A percentile compares a stretch with the other conserved stretches of the same genome.
These are phyloP conservation scores for Lojkania enalia DNA, from an alignment of 2,329 filamentous ascomycete genomes.

Conservation along the genomic window DNA sequence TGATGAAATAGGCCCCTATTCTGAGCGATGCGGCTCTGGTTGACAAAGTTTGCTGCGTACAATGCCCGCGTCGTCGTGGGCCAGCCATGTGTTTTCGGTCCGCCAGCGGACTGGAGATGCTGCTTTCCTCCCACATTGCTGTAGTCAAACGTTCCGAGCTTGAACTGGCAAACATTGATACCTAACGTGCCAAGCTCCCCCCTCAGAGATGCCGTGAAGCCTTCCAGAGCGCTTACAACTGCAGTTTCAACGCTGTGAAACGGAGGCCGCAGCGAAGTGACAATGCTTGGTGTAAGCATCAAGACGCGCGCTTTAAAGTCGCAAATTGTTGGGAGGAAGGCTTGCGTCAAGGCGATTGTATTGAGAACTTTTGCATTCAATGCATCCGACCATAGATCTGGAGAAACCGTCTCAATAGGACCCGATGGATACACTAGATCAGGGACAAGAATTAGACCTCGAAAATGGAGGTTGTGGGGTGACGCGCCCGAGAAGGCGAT, in stretches of 20 bases:
- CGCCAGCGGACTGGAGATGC: conserved; percentile 39
- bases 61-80: conserved; percentile 37
- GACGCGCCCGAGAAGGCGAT: conserved; percentile 75
- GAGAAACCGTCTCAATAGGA: conserved; percentile 81
- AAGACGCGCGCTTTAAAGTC: conserved; percentile 67
- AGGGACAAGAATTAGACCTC: conserved; percentile 81
- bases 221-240: conserved; percentile 81
- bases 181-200: conserved; percentile 76
- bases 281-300: conserved; percentile 77
- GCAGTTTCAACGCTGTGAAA: conserved; percentile 86
- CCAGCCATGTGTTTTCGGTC: conserved; percentile 44
- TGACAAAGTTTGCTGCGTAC: conserved; percentile 45
- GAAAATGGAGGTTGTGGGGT: conserved; percentile 74
- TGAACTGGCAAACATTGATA: conserved; percentile 82
- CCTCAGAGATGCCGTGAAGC: conserved; percentile 79
- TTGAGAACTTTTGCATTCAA: conserved; percentile 91
- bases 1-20: conserved; percentile 59
- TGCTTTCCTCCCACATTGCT: conserved; percentile 60
- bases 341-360: conserved; percentile 84
- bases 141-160: conserved; percentile 89
- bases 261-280: conserved; percentile 76
- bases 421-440: conserved; percentile 77
- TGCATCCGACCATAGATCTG: conserved; percentile 82
- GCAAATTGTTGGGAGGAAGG: conserved; percentile 67
- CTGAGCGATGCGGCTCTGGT: conserved; percentile 40